Evolutionary conservation across 139 green algal species (phyloP).

Genomic region (Chlamydomonas asymmetrica): DNA sequence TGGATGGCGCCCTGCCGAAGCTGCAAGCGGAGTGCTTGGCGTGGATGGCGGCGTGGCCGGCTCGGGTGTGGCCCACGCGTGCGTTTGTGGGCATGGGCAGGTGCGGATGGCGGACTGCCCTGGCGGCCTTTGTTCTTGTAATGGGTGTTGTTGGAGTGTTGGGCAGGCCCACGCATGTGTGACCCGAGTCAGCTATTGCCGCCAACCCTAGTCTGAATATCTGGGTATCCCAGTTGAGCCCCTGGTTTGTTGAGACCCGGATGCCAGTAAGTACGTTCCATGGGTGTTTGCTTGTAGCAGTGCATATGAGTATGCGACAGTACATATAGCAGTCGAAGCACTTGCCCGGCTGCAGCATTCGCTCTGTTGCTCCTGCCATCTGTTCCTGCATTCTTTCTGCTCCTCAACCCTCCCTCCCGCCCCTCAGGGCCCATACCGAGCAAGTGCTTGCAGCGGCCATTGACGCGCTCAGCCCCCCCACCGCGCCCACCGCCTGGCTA

Average conservation of each 20-base stretch:
- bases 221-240: not conserved
- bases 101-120: no score
- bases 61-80: constrained; percentile 6
- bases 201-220: not conserved
- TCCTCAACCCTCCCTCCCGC: no score
- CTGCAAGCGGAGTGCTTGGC: constrained; percentile 13
- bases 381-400: no score
- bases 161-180: not conserved
- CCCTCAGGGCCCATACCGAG: not conserved
- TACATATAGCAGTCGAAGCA: not conserved
- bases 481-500: constrained; percentile 2
- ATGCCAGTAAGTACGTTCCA: not conserved
- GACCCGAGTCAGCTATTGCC: not conserved
- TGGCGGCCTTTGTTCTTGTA: no score
- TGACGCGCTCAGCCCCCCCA: not conserved
- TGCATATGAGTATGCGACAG: not conserved
- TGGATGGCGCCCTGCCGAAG: constrained; percentile 3
- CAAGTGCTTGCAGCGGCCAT: constrained; percentile 9
- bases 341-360: not conserved
- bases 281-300: not conserved
- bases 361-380: no score
- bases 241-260: no score
- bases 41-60: constrained; percentile 18
- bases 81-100: not conserved
- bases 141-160: no score